Percentiles rank a stretch among this genome's conserved stretches.
These are phyloP conservation scores for Rutidosis leptorrhynchoides DNA, from an alignment of 129 eudicot species.

Conservation along the genomic window DNA sequence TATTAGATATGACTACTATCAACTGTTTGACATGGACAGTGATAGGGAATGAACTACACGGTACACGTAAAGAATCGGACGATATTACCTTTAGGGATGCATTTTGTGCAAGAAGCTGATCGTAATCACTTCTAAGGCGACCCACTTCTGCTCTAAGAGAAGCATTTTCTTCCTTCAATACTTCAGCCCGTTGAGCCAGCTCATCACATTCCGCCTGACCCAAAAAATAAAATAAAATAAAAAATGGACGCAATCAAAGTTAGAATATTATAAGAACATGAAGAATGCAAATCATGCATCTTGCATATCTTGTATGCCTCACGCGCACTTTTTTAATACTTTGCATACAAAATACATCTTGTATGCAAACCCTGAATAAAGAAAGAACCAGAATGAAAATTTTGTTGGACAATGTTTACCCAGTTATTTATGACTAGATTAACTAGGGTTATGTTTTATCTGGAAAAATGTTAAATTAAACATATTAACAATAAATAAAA, in stretches of 20 bases:
- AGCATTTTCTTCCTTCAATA: slow-evolving; percentile 78
- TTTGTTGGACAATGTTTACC: no score
- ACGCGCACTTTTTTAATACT: no score
- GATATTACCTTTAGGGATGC: slow-evolving; percentile 66
- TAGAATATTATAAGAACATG: not conserved
- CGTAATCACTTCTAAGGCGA: slow-evolving; percentile 65
- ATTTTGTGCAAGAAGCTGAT: slow-evolving; percentile 79
- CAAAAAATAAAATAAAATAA: slow-evolving; percentile 18
- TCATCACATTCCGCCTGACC: slow-evolving; percentile 94
- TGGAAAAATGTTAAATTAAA: no score
- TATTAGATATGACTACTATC: not conserved
- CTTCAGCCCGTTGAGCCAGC: slow-evolving; percentile 88
- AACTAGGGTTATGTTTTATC: no score
- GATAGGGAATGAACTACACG: no score
- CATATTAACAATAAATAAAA: no score
- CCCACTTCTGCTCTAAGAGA: slow-evolving; percentile 74
- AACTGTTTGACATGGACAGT: not conserved
- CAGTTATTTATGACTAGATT: no score
- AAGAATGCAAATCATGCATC: not conserved
- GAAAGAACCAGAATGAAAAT: no score
- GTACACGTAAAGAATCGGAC: no score
- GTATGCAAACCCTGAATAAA: no score
- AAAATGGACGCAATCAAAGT: not conserved
- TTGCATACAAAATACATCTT: no score
- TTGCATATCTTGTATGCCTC: no score